Conservation (phyloP, 352 stramenopile genomes). For the Pilasporangium apinafurcum region DNA sequence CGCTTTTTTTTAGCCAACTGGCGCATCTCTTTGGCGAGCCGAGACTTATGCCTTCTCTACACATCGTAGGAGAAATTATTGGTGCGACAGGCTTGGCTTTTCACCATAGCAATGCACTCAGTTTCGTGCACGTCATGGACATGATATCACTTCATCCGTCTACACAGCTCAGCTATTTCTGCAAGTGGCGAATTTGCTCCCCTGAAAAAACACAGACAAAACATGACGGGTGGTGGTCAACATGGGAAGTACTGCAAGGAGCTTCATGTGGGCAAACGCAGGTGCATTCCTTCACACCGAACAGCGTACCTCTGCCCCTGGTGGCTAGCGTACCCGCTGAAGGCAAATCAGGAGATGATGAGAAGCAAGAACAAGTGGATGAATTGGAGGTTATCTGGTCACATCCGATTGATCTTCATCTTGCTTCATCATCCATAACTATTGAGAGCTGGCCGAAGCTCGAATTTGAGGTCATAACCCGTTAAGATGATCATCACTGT, state of each 20-base stretch:
- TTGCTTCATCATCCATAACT: conserved; percentile 11
- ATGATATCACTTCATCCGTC: conserved; percentile 30
- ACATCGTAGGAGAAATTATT: conserved; percentile 44
- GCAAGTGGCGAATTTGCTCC: conserved; percentile 44
- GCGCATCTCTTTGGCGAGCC: not conserved
- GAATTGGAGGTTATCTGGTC: conserved; percentile 41
- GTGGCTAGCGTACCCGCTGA: too few relatives aligned
- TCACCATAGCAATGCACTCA: conserved; percentile 2
- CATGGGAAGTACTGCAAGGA: conserved; percentile 36
- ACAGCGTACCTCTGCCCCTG: conserved; percentile 6
- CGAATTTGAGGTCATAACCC: conserved; percentile 21
- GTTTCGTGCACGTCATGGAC: conserved; percentile 21
- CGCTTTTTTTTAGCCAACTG: too few relatives aligned
- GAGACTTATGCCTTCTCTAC: conserved; percentile 29
- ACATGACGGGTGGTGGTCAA: not conserved
- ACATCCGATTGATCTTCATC: conserved; percentile 46
- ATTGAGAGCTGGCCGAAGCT: conserved; percentile 31
- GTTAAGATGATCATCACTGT: not conserved
- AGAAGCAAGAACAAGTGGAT: not conserved
- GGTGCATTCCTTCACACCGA: conserved; percentile 15
- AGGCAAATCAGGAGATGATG: not conserved
- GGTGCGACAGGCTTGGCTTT: conserved; percentile 27
- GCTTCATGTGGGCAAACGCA: conserved; percentile 37
- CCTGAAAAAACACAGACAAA: too few relatives aligned
- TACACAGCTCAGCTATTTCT: conserved; percentile 37